Evolutionary conservation across 164 flowering plant genomes (phyloP).

Genomic region (Chimonanthus praecox): DNA sequence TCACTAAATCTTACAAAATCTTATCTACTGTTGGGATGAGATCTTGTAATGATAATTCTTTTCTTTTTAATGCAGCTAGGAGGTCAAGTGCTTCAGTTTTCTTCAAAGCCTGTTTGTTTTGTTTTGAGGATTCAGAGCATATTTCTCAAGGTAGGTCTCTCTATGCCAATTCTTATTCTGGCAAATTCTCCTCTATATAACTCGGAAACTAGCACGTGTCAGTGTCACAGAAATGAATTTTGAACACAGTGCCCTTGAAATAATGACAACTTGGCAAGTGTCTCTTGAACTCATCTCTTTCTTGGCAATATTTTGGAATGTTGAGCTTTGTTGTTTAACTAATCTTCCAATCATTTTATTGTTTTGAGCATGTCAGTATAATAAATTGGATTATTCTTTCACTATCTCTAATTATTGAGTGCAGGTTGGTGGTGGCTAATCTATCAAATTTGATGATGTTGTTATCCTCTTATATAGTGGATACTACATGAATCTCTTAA

Average conservation of each 20-base stretch:
- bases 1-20: not conserved
- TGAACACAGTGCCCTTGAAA: not conserved
- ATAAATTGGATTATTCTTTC: too few species aligned
- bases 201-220: not conserved
- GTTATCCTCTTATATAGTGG: not conserved
- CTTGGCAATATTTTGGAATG: too few species aligned
- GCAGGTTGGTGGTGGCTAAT: not conserved
- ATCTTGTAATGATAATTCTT: not conserved
- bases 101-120: slow-evolving; percentile 69
- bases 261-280: not conserved
- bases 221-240: not conserved
- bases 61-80: slow-evolving; percentile 30
- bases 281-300: too few species aligned
- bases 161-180: slow-evolving; percentile 1
- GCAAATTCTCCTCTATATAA: not conserved
- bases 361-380: not conserved
- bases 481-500: not conserved
- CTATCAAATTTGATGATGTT: too few species aligned
- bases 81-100: slow-evolving; percentile 39
- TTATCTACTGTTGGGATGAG: not conserved
- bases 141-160: slow-evolving; percentile 55
- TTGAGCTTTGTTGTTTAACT: too few species aligned
- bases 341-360: too few species aligned
- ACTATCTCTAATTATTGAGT: too few species aligned
- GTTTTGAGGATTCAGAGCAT: slow-evolving; percentile 66